Conservation (phyloP, 78 protist genomes). For the Dictyostelium firmibasis region DNA sequence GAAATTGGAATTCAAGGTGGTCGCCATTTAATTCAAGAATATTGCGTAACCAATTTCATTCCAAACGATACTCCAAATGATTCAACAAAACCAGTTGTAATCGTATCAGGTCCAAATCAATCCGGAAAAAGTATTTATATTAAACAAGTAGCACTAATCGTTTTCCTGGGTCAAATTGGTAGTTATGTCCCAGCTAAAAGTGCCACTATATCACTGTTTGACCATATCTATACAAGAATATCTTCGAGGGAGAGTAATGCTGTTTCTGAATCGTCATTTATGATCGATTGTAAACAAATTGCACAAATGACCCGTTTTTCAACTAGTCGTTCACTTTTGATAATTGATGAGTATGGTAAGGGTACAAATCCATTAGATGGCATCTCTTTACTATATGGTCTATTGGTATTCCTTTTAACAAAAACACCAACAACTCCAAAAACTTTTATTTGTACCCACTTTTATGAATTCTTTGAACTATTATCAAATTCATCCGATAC, state of each 20-base stretch:
- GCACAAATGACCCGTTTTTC: conserved; percentile 52
- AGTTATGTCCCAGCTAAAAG: conserved; percentile 44
- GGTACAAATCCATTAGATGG: conserved; percentile 71
- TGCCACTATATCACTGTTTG: conserved; percentile 36
- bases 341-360: conserved; percentile 69
- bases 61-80: conserved; percentile 34
- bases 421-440: neutral
- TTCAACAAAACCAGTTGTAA: neutral
- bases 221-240: conserved; percentile 45
- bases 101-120: conserved; percentile 63
- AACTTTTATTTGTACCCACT: conserved; percentile 41
- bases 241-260: conserved; percentile 59
- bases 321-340: conserved; percentile 12
- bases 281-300: conserved; percentile 76
- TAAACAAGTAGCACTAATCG: conserved; percentile 52
- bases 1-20: conserved; percentile 19
- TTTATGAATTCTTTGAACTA: conserved; percentile 58
- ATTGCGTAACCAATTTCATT: conserved; percentile 21
- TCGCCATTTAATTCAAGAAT: conserved; percentile 51
- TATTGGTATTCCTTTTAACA: neutral
- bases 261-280: conserved; percentile 63
- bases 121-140: conserved; percentile 60
- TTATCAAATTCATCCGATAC: neutral
- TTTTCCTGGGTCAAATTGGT: conserved; percentile 39
- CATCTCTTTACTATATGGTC: conserved; percentile 34